phyloP scores from a whole-genome alignment of 1,284 basidiomycete genomes.

The Pseudozyma sp. region DNA sequence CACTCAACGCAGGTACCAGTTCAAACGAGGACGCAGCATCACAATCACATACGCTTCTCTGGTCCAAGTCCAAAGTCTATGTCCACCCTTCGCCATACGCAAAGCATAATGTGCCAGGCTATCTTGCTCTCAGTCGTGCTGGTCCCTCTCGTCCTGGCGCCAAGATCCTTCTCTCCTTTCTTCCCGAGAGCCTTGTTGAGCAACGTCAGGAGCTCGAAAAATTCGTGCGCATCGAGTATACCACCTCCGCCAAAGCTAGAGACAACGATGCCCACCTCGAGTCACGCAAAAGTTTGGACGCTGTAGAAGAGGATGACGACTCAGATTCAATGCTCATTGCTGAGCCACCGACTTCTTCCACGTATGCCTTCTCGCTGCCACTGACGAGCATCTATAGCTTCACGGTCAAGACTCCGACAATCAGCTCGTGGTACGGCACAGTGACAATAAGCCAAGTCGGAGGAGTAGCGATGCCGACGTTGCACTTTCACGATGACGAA shows the following conservation, averaged over 20 bases:
- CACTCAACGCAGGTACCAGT: background rate
- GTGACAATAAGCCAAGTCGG: slow-evolving; percentile 84
- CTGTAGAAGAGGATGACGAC: slow-evolving; percentile 31
- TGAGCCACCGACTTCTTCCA: slow-evolving; percentile 67
- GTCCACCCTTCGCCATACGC: slow-evolving; percentile 87
- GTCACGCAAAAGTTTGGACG: slow-evolving; percentile 73
- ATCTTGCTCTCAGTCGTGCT: slow-evolving; percentile 69
- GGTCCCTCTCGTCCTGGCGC: slow-evolving; percentile 26
- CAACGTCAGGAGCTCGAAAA: slow-evolving; percentile 76
- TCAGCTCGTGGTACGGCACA: slow-evolving; percentile 78
- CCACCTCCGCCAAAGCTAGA: slow-evolving; percentile 72
- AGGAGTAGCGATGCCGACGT: slow-evolving; percentile 86
- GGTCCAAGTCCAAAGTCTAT: slow-evolving; percentile 57
- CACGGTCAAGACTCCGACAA: slow-evolving; percentile 76
- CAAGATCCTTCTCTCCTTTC: slow-evolving; percentile 47
- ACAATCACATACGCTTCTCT: slow-evolving; percentile 37
- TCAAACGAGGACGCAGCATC: background rate
- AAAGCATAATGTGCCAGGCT: slow-evolving; percentile 92
- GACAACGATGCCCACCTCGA: slow-evolving; percentile 24
- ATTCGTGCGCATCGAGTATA: slow-evolving; percentile 80
- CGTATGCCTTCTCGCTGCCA: slow-evolving; percentile 94
- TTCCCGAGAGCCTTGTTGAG: slow-evolving; percentile 79
- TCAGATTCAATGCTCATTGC: slow-evolving; percentile 45
- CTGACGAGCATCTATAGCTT: slow-evolving; percentile 89
- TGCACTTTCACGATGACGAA: slow-evolving; percentile 94